Evolutionary conservation across 805 yeast species (phyloP).

Genomic region (Clavispora asparagi): DNA sequence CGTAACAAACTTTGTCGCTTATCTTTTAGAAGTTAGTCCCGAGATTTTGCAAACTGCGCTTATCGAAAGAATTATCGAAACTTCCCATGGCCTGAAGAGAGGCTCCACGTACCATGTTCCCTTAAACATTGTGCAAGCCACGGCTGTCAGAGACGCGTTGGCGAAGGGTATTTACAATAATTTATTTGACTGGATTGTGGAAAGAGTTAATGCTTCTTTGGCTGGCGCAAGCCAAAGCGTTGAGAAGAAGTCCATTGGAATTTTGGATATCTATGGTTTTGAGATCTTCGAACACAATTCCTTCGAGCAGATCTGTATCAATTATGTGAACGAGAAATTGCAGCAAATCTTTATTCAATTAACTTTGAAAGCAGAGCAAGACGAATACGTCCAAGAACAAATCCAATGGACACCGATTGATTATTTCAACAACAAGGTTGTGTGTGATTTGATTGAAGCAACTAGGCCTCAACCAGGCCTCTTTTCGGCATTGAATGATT

Average conservation of each 20-base stretch:
- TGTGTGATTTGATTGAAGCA: conserved; percentile 93
- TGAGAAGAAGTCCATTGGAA: conserved; percentile 72
- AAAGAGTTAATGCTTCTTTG: conserved; percentile 78
- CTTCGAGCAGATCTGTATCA: conserved; percentile 92
- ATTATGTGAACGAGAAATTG: conserved; percentile 90
- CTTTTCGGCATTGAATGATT: conserved; percentile 93
- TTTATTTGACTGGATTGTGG: conserved; percentile 94
- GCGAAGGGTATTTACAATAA: conserved; percentile 93
- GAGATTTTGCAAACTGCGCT: conserved; percentile 61
- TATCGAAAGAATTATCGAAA: conserved; percentile 80
- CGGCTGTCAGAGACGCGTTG: conserved; percentile 89
- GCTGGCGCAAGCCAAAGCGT: conserved; percentile 33
- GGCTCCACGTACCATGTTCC: conserved; percentile 96
- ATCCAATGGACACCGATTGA: conserved; percentile 97
- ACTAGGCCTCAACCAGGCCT: conserved; percentile 89
- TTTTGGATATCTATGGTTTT: conserved; percentile 92
- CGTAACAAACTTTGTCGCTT: conserved; percentile 94
- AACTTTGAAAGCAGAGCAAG: conserved; percentile 95
- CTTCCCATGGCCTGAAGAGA: conserved; percentile 81
- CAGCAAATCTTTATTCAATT: conserved; percentile 96
- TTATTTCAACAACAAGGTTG: conserved; percentile 92
- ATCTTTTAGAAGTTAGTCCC: conserved; percentile 75
- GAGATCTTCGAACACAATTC: conserved; percentile 94
- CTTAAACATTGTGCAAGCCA: conserved; percentile 84
- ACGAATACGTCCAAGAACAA: conserved; percentile 91